A percentile compares a stretch with the other conserved stretches of the same genome.
Evolutionary conservation across 768 basidiomycete genomes (phyloP).

Genomic region (Gyrodon lividus): DNA sequence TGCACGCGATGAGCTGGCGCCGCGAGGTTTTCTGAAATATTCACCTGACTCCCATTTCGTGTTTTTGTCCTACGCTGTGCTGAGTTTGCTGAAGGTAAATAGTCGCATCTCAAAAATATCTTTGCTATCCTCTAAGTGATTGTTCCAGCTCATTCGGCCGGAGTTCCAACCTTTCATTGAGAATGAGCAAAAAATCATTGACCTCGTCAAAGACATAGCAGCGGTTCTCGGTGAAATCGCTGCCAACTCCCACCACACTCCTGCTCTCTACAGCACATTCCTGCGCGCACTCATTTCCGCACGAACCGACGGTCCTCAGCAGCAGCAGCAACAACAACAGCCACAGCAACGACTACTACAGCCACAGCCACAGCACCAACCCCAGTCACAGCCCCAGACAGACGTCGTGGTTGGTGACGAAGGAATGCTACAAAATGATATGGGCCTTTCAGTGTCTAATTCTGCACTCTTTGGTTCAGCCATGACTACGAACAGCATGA

Average conservation of each 20-base stretch:
- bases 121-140: constrained; percentile 11
- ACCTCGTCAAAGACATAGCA: constrained; percentile 77
- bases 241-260: constrained; percentile 80
- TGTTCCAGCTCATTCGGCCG: constrained; percentile 70
- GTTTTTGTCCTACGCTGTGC: constrained; percentile 87
- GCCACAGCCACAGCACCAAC: constrained; percentile 17
- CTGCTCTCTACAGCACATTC: constrained; percentile 85
- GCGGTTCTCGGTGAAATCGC: constrained; percentile 76
- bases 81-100: constrained; percentile 86
- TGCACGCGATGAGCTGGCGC: constrained; percentile 77
- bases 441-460: constrained; percentile 23
- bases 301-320: constrained; percentile 32
- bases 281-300: constrained; percentile 74
- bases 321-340: constrained; percentile 15
- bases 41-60: constrained; percentile 92
- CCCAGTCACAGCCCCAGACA: constrained; percentile 16
- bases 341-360: constrained; percentile 8
- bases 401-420: constrained; percentile 23
- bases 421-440: constrained; percentile 23
- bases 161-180: constrained; percentile 79
- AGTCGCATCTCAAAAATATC: not conserved
- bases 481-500: constrained; percentile 18
- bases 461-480: constrained; percentile 17
- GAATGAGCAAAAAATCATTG: constrained; percentile 68
- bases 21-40: constrained; percentile 75